Percentiles rank a stretch among this genome's conserved stretches.
Conservation (phyloP, 2,329 filamentous ascomycete species). For the Fusarium verrucosum region DNA sequence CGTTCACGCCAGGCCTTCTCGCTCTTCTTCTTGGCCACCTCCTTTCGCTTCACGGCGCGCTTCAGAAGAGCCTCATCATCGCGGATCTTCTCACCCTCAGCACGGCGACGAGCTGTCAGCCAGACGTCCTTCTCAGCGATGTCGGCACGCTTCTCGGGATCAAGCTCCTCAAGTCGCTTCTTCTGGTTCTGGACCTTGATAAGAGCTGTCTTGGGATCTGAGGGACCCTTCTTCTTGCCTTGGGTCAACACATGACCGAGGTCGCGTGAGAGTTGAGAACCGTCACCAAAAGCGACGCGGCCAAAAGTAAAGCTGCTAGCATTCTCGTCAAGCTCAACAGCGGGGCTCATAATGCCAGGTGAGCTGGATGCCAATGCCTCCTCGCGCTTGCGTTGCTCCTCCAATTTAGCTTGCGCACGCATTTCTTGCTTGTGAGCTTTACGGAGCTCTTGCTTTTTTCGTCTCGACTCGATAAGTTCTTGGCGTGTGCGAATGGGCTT, state of each 20-base stretch:
- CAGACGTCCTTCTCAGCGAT: constrained; percentile 94
- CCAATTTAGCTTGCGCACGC: constrained; percentile 78
- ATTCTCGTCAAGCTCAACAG: constrained; percentile 61
- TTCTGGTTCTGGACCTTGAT: constrained; percentile 87
- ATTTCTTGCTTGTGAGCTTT: constrained; percentile 90
- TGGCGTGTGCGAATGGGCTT: constrained; percentile 82
- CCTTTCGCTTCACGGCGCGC: constrained; percentile 94
- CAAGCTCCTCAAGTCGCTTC: constrained; percentile 77
- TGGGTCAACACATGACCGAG: constrained; percentile 66
- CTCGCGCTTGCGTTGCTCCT: constrained; percentile 75
- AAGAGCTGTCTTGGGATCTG: constrained; percentile 87
- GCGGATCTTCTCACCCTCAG: constrained; percentile 87
- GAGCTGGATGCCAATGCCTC: constrained; percentile 71
- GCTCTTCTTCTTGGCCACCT: constrained; percentile 88
- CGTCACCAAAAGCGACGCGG: constrained; percentile 89
- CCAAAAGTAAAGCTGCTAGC: constrained; percentile 85
- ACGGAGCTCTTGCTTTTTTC: constrained; percentile 86
- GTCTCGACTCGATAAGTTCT: constrained; percentile 88
- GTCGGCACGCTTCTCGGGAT: constrained; percentile 82
- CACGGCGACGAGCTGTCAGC: constrained; percentile 88
- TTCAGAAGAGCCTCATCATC: constrained; percentile 89
- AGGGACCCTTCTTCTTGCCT: constrained; percentile 79
- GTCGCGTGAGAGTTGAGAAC: constrained; percentile 78
- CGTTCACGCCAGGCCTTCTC: constrained; percentile 87
- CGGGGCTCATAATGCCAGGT: constrained; percentile 66